A percentile compares a stretch with the other conserved stretches of the same genome.
Conservation (phyloP, 305 asterid genomes). For the Fraxinus latifolia region DNA sequence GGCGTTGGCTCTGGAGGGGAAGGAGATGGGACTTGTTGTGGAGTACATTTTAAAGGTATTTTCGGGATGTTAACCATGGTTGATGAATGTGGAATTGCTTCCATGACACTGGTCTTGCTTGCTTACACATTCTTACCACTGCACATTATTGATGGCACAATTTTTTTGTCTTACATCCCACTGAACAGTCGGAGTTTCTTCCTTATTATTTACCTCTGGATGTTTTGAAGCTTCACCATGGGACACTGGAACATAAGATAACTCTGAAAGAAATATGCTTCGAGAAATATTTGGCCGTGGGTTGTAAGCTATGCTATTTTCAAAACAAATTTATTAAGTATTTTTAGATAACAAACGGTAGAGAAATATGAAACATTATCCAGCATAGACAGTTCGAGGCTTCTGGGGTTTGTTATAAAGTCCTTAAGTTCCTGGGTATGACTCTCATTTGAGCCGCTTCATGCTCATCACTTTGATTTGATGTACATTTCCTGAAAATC, state of each 20-base stretch:
- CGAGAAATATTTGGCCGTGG: neutral
- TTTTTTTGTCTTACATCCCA: neutral
- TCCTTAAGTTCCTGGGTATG: neutral
- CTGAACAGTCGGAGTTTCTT: neutral
- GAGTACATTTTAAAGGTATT: slow-evolving; percentile 86
- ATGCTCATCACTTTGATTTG: neutral
- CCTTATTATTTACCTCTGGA: neutral
- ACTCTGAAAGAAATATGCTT: neutral
- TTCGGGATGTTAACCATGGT: slow-evolving; percentile 26
- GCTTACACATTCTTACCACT: neutral
- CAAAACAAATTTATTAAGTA: neutral
- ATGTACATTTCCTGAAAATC: neutral
- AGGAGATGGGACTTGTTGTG: slow-evolving; percentile 71
- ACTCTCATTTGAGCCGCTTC: neutral
- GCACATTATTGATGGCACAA: neutral
- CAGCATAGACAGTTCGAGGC: neutral
- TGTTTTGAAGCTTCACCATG: neutral
- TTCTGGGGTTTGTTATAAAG: neutral
- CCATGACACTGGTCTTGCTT: slow-evolving; percentile 7
- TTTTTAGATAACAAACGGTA: neutral
- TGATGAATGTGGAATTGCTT: slow-evolving; percentile 1
- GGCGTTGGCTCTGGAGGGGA: slow-evolving; percentile 87
- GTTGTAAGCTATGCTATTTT: neutral
- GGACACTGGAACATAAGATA: neutral
- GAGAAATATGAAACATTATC: neutral